Conservation (phyloP, 1,139 yeast species). For the Yamadazyma taylorii region DNA sequence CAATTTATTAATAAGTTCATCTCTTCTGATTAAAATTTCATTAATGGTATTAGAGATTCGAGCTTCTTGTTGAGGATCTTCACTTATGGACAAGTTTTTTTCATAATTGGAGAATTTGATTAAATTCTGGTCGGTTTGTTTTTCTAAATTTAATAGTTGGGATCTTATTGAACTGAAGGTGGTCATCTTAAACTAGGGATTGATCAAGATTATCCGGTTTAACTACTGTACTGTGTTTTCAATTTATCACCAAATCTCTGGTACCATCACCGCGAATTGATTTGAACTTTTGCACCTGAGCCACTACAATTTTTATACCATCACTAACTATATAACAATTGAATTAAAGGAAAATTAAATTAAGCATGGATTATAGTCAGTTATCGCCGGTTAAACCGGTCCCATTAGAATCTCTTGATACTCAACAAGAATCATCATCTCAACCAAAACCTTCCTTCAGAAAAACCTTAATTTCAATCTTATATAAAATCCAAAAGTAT, state of each 20-base stretch:
- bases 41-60: constrained; percentile 54
- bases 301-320: no score
- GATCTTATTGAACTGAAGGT: constrained; percentile 41
- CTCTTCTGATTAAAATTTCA: constrained; percentile 33
- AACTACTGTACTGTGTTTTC: not conserved
- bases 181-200: constrained; percentile 26
- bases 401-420: constrained; percentile 16
- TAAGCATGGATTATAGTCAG: constrained; percentile 1
- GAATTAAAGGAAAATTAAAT: no score
- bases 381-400: constrained; percentile 15
- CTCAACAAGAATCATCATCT: constrained; percentile 2
- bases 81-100: constrained; percentile 21
- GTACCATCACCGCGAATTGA: no score
- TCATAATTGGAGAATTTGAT: constrained; percentile 37
- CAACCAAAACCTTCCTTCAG: constrained; percentile 5
- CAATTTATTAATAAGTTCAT: constrained; percentile 31
- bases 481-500: constrained; percentile 50
- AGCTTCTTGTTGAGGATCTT: constrained; percentile 64
- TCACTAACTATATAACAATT: no score
- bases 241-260: no score
- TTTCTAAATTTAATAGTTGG: constrained; percentile 41
- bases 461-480: constrained; percentile 12
- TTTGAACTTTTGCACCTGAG: no score
- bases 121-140: constrained; percentile 41
- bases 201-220: not conserved